Conservation (phyloP, 495 filamentous ascomycete genomes). For the Lasiosphaeriaceae sp. region DNA sequence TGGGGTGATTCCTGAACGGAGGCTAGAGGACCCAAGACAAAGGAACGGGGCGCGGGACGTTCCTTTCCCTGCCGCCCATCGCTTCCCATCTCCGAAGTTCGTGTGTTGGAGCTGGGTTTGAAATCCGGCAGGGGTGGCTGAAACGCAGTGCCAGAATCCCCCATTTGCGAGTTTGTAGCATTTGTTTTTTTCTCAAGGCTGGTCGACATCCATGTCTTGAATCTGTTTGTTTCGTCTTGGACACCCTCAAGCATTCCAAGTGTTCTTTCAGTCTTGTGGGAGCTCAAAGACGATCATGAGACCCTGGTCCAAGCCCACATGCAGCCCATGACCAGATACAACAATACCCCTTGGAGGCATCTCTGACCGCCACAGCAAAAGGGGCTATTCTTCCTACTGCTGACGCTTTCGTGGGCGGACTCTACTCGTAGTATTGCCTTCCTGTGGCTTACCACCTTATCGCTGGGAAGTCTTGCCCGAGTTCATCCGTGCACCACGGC, state of each 20-base stretch:
- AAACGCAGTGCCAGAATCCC: no score
- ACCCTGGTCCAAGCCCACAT: no score
- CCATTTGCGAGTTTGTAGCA: no score
- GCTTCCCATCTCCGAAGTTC: not conserved
- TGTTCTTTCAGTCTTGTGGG: no score
- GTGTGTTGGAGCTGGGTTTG: not conserved
- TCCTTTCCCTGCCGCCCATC: constrained; percentile 12
- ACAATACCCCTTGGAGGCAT: not conserved
- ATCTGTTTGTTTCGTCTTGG: no score
- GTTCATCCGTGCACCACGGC: not conserved
- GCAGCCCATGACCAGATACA: not conserved
- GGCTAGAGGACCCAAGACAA: constrained; percentile 8
- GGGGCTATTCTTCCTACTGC: not conserved
- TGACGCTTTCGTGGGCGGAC: not conserved
- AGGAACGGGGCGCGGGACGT: constrained; percentile 20
- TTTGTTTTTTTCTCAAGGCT: no score
- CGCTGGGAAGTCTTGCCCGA: not conserved
- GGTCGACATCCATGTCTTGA: no score
- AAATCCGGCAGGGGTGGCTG: not conserved
- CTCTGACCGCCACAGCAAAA: not conserved
- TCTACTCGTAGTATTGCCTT: not conserved
- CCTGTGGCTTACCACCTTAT: not conserved
- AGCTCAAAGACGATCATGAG: no score
- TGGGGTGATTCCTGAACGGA: not conserved
- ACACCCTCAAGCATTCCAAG: no score